A percentile compares a stretch with the other conserved stretches of the same genome.
Conservation (phyloP, 192 early-diverging fungal species). For the Coemansia sp. region DNA sequence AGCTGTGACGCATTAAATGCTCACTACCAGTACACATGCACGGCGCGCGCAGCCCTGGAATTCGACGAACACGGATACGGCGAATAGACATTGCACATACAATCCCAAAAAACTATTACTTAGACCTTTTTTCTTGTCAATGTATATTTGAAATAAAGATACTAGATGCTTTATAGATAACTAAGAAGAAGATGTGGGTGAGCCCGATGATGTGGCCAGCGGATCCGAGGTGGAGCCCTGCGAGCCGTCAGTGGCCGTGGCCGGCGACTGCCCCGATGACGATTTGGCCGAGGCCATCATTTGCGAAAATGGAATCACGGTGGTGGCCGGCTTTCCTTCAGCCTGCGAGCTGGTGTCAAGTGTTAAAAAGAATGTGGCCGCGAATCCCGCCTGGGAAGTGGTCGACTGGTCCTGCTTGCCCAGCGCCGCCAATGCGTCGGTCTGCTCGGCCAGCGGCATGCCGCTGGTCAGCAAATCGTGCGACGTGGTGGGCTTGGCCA, state of each 20-base stretch:
- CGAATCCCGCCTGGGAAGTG: slow-evolving; percentile 15
- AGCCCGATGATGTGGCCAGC: slow-evolving; percentile 2
- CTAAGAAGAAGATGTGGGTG: neutral
- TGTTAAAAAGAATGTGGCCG: slow-evolving; percentile 35
- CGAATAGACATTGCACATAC: too few relatives aligned
- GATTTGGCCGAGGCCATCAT: slow-evolving; percentile 24
- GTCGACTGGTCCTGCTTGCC: slow-evolving; percentile 1
- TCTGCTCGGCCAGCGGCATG: neutral
- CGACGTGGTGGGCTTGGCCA: neutral
- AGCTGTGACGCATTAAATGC: slow-evolving; percentile 7
- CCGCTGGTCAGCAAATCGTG: neutral
- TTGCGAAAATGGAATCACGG: slow-evolving; percentile 32
- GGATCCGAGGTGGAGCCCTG: neutral
- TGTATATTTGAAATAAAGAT: neutral
- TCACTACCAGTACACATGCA: slow-evolving; percentile 9
- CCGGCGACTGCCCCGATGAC: neutral
- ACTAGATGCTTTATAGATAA: neutral
- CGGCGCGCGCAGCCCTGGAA: slow-evolving; percentile 1
- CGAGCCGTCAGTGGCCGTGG: neutral
- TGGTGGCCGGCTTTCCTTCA: slow-evolving; percentile 7
- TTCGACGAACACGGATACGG: neutral
- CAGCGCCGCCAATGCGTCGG: neutral
- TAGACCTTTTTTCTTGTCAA: slow-evolving; percentile 1
- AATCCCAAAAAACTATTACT: too few relatives aligned
- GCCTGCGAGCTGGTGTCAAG: slow-evolving; percentile 25